Percentiles rank a stretch among this genome's conserved stretches.
phyloP scores from a whole-genome alignment of 75 land plant genomes.

The Ceratopteris richardii region DNA sequence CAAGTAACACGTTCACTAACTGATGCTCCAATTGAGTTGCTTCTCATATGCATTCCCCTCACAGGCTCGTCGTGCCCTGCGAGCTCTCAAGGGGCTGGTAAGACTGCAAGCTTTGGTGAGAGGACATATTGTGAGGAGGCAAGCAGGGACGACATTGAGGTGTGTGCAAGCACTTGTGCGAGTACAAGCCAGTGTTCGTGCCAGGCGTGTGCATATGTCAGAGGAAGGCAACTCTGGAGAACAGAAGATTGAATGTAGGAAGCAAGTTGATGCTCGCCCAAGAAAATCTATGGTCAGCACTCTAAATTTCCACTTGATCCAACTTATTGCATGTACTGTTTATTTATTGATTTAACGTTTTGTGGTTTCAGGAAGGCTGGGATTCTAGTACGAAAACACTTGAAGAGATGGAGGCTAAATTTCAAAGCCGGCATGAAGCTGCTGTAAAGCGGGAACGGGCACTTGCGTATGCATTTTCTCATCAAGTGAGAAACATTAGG shows the following conservation, averaged over 20 bases:
- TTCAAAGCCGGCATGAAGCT: constrained; percentile 19
- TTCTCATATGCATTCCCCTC: no score
- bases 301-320: no score
- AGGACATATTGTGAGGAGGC: constrained; percentile 21
- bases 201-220: constrained; percentile 31
- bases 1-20: not conserved
- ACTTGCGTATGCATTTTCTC: constrained; percentile 28
- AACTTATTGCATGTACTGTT: no score
- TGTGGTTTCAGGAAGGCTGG: constrained; percentile 21
- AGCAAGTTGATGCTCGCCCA: constrained; percentile 10
- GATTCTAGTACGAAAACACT: constrained; percentile 18
- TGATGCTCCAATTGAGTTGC: no score
- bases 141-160: constrained; percentile 16
- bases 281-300: constrained; percentile 17
- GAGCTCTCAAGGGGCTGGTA: constrained; percentile 28
- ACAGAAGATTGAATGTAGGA: constrained; percentile 16
- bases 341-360: no score
- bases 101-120: constrained; percentile 32
- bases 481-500: constrained; percentile 16
- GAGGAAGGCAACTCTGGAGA: constrained; percentile 37
- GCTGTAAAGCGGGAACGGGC: constrained; percentile 27
- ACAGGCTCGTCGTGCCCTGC: constrained; percentile 30
- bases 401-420: constrained; percentile 19
- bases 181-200: constrained; percentile 27
- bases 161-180: constrained; percentile 32